Evolutionary conservation across 2,329 filamentous ascomycete species (phyloP).

Genomic region (Ophiostoma angusticollis): DNA sequence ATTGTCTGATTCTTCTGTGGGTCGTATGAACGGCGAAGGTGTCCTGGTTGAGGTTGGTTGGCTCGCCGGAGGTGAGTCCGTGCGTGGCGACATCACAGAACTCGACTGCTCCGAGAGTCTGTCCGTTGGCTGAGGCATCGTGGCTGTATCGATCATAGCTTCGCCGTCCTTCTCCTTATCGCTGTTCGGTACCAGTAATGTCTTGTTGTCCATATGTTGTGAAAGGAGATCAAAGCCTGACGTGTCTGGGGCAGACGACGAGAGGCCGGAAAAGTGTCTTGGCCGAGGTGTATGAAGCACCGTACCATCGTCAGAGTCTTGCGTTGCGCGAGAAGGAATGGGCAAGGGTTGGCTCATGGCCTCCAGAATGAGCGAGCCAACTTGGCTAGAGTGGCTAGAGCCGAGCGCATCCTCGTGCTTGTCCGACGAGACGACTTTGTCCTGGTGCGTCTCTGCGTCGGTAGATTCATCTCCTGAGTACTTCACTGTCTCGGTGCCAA

Average conservation of each 20-base stretch:
- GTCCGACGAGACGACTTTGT: not conserved
- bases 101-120: not conserved
- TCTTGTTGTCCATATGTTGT: conserved; percentile 12
- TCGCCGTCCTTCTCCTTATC: conserved; percentile 6
- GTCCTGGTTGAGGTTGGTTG: conserved; percentile 9
- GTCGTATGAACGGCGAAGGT: conserved; percentile 11
- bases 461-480: conserved; percentile 24
- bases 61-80: conserved; percentile 4
- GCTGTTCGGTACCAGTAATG: not conserved
- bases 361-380: conserved; percentile 27
- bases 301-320: conserved; percentile 10
- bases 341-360: conserved; percentile 26
- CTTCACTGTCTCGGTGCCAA: conserved; percentile 6
- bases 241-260: conserved; percentile 23
- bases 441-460: conserved; percentile 11
- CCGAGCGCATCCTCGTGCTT: conserved; percentile 19
- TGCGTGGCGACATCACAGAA: conserved; percentile 1
- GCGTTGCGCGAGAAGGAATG: conserved; percentile 13
- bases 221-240: conserved; percentile 21
- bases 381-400: conserved; percentile 14
- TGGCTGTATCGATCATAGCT: conserved; percentile 39
- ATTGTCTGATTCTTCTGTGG: conserved; percentile 31
- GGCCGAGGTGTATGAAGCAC: conserved; percentile 19
- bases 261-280: conserved; percentile 25
- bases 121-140: conserved; percentile 27